Evolutionary conservation across 2,329 filamentous ascomycete genomes (phyloP).

Genomic region (Ophiostoma angusticollis): DNA sequence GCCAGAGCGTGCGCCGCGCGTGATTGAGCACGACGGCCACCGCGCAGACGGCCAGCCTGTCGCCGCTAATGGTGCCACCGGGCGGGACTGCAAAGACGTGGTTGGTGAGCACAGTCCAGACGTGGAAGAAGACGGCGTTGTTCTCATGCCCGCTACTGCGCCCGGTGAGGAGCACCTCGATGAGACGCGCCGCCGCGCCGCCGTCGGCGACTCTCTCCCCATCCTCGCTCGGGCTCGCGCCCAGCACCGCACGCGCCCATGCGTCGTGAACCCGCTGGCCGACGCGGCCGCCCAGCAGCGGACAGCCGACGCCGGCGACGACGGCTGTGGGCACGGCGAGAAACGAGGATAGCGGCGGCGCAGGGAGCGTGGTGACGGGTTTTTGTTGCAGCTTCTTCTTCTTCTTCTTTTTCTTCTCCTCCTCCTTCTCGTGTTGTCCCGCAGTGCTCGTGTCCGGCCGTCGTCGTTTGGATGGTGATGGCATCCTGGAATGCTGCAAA

Average conservation of each 20-base stretch:
- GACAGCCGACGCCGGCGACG: slow-evolving; percentile 1
- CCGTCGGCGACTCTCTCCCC: too few species aligned
- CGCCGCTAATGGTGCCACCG: too few species aligned
- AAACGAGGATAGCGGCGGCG: neutral
- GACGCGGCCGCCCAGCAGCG: neutral
- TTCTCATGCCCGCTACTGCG: too few species aligned
- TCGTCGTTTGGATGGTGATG: too few species aligned
- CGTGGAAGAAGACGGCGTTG: neutral
- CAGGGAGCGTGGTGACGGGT: neutral
- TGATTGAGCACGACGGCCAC: slow-evolving; percentile 28
- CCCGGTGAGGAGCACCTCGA: slow-evolving; percentile 3
- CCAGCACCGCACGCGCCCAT: neutral
- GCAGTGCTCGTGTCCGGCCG: too few species aligned
- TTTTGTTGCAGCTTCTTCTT: too few species aligned
- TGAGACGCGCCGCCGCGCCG: too few species aligned
- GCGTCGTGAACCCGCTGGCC: neutral
- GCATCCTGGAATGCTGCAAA: too few species aligned
- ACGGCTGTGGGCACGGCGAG: neutral
- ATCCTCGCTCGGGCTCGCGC: too few species aligned
- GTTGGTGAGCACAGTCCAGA: slow-evolving; percentile 11
- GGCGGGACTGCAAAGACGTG: too few species aligned
- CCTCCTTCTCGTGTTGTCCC: too few species aligned
- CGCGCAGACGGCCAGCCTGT: slow-evolving; percentile 15
- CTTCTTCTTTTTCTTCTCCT: too few species aligned
- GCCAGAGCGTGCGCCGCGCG: slow-evolving; percentile 21